Evolutionary conservation across 2,329 filamentous ascomycete species (phyloP).

Genomic region (Trichophyton simii): DNA sequence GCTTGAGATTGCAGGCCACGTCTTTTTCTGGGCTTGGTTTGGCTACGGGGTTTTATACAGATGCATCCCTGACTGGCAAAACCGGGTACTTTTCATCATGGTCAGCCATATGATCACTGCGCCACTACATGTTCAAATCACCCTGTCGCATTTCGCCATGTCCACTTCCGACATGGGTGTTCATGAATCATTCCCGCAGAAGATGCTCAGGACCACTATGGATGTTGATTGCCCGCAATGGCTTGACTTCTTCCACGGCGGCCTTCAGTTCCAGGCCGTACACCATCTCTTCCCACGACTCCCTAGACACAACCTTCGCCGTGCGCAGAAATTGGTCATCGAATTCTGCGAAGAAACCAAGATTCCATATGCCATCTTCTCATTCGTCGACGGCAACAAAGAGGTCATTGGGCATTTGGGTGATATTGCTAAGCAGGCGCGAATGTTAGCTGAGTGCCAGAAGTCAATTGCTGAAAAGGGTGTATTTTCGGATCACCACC

Average conservation of each 20-base stretch:
- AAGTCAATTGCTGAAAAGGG: constrained; percentile 23
- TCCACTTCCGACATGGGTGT: constrained; percentile 75
- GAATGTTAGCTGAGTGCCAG: constrained; percentile 64
- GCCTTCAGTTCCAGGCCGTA: constrained; percentile 78
- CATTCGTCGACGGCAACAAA: constrained; percentile 72
- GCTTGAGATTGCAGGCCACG: constrained; percentile 62
- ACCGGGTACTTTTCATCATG: constrained; percentile 61
- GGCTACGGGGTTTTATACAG: constrained; percentile 70
- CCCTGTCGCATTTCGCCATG: constrained; percentile 87
- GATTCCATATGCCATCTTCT: constrained; percentile 75
- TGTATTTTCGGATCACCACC: constrained; percentile 19
- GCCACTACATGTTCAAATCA: constrained; percentile 79
- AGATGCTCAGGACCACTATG: constrained; percentile 88
- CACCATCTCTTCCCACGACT: constrained; percentile 77
- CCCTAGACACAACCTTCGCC: constrained; percentile 70
- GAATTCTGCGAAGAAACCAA: constrained; percentile 72
- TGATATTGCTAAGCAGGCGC: constrained; percentile 68
- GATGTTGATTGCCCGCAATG: constrained; percentile 78
- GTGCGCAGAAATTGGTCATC: constrained; percentile 60
- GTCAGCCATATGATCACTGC: constrained; percentile 70
- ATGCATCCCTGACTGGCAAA: constrained; percentile 54
- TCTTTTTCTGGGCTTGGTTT: constrained; percentile 78
- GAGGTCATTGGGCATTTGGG: constrained; percentile 63
- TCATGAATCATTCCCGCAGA: constrained; percentile 75
- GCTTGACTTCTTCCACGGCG: constrained; percentile 82